Conservation (phyloP, 306 rosid species). For the Arachis stenosperma region DNA sequence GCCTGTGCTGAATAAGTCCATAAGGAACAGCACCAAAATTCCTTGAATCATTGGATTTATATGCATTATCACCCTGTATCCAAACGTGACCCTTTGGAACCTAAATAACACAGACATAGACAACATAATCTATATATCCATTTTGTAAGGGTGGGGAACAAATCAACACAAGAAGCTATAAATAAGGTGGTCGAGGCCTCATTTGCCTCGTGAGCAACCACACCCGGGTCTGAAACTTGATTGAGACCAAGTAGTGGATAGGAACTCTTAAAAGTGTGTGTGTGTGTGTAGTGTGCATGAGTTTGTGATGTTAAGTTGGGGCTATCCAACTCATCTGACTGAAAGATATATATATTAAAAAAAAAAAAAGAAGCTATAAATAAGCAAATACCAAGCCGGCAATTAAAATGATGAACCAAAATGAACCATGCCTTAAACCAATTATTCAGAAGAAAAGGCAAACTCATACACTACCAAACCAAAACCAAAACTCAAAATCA, state of each 20-base stretch:
- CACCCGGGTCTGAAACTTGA: no score
- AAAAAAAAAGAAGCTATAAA: background rate
- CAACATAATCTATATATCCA: conserved; percentile 23
- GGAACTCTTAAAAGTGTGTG: no score
- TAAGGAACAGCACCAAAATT: conserved; percentile 74
- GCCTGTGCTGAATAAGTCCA: conserved; percentile 62
- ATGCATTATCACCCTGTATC: conserved; percentile 78
- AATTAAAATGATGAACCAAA: conserved; percentile 24
- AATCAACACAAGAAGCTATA: background rate
- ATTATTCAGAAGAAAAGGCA: background rate
- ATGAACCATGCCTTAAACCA: background rate
- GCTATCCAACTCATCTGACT: no score
- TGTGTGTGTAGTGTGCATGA: no score
- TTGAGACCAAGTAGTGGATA: no score
- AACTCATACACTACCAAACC: background rate
- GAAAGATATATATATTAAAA: no score
- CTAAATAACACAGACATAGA: conserved; percentile 41
- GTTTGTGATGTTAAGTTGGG: no score
- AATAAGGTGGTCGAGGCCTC: background rate
- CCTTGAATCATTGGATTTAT: conserved; percentile 63
- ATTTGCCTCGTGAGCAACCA: no score
- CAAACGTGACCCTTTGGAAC: conserved; percentile 81
- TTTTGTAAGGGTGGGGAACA: background rate
- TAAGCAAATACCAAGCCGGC: background rate
- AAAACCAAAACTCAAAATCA: conserved; percentile 22